Conservation (phyloP, 352 stramenopile species). For the Globisporangium recalcitrans region DNA sequence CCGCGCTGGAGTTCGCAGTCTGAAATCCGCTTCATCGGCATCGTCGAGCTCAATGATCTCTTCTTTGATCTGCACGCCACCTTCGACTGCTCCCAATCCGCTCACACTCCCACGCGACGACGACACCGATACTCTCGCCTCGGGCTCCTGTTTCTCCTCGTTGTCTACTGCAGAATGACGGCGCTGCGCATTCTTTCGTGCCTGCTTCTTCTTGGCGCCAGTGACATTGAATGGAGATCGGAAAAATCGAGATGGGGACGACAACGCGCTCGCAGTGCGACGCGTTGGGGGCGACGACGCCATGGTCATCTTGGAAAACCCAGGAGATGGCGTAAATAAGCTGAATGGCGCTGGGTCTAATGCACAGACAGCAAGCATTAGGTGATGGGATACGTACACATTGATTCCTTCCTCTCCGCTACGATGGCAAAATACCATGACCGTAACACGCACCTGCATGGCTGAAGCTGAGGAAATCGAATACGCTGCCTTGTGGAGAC, state of each 20-base stretch:
- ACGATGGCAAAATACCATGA: not conserved
- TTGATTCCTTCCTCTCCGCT: not conserved
- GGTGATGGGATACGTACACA: not conserved
- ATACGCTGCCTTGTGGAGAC: constrained; percentile 37
- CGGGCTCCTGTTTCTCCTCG: constrained; percentile 7
- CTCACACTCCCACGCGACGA: constrained; percentile 3
- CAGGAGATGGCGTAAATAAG: constrained; percentile 51
- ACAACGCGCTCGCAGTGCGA: constrained; percentile 22
- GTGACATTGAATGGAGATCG: constrained; percentile 46
- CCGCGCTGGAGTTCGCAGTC: constrained; percentile 17
- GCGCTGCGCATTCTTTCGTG: constrained; percentile 8
- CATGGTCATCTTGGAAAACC: constrained; percentile 14
- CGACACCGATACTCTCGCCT: not conserved
- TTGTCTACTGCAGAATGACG: not conserved
- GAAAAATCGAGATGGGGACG: constrained; percentile 73
- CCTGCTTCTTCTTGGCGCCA: constrained; percentile 15
- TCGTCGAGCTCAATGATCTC: constrained; percentile 1
- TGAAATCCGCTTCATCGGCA: constrained; percentile 12
- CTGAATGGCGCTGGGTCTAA: constrained; percentile 32
- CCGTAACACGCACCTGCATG: constrained; percentile 18
- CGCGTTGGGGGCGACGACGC: constrained; percentile 23
- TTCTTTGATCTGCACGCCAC: constrained; percentile 2
- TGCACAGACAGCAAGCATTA: not conserved
- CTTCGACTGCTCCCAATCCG: not conserved
- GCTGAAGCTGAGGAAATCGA: constrained; percentile 46